phyloP scores from a whole-genome alignment of 139 green algal genomes.

The Trebouxia sp. region DNA sequence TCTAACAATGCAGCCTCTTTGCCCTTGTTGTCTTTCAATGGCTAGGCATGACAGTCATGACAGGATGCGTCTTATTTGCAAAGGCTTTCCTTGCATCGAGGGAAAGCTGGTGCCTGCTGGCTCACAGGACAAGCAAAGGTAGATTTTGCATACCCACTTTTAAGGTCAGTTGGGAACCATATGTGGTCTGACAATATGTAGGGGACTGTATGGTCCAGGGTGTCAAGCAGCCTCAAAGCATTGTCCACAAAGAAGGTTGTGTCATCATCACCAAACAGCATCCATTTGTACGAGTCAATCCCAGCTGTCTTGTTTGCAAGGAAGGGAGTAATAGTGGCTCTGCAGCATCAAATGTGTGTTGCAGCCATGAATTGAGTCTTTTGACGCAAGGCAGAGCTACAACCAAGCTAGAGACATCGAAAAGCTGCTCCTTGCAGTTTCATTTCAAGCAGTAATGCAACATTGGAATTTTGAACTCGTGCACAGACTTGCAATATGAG shows the following conservation, averaged over 20 bases:
- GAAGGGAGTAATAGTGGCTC: constrained; percentile 35
- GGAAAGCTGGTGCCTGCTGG: background rate
- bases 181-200: constrained; percentile 38
- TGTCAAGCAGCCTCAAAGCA: constrained; percentile 23
- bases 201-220: constrained; percentile 36
- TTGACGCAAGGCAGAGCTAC: too few relatives aligned
- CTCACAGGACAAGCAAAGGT: background rate
- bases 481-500: background rate
- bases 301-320: constrained; percentile 33
- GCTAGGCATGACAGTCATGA: too few relatives aligned
- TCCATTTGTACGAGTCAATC: constrained; percentile 37
- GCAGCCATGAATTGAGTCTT: background rate
- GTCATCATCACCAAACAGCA: constrained; percentile 45
- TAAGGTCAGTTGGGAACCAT: constrained; percentile 28
- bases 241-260: constrained; percentile 38
- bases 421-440: background rate
- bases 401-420: background rate
- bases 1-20: too few relatives aligned
- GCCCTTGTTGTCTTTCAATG: too few relatives aligned
- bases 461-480: background rate
- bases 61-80: too few relatives aligned
- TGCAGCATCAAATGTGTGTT: background rate
- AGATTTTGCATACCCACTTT: background rate
- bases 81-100: too few relatives aligned
- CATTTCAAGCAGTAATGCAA: background rate